phyloP scores from a whole-genome alignment of 176 grass and related monocot species.

The Lolium rigidum region DNA sequence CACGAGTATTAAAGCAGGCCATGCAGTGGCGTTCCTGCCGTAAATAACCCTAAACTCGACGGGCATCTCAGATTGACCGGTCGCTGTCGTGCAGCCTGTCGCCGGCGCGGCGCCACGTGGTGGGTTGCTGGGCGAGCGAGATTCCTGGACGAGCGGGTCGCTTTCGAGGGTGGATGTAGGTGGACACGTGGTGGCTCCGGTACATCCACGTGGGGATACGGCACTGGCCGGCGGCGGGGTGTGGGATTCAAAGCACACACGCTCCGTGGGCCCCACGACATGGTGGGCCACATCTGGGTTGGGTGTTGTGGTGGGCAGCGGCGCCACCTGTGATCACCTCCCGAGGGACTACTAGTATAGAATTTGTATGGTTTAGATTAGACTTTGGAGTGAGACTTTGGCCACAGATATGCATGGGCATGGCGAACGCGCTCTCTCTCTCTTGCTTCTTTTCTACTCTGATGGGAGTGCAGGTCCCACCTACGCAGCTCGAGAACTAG shows the following conservation, averaged over 20 bases:
- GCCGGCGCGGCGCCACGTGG: constrained; percentile 1
- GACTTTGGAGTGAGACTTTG: neutral
- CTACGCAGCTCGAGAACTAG: neutral
- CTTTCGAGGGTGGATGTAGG: neutral
- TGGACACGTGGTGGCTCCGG: constrained; percentile 10
- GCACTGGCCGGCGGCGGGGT: constrained; percentile 13
- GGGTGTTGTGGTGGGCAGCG: neutral
- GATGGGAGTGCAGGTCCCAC: neutral
- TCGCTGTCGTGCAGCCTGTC: constrained; percentile 12
- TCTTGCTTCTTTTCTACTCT: neutral
- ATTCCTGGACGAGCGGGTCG: constrained; percentile 1
- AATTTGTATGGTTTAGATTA: neutral
- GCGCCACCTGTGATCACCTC: constrained; percentile 23
- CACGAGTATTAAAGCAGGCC: constrained; percentile 38
- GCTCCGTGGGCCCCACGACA: neutral
- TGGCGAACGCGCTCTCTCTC: neutral
- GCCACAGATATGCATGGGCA: neutral
- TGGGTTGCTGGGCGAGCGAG: neutral
- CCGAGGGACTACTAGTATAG: neutral
- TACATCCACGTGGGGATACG: constrained; percentile 6
- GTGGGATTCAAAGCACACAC: neutral
- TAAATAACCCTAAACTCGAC: neutral
- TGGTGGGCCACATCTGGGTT: neutral
- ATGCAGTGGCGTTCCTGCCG: constrained; percentile 7
- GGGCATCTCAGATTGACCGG: neutral